Base-by-base conservation (phyloP, 2,329 filamentous ascomycete genomes). In the Pseudocercospora vitis region DNA sequence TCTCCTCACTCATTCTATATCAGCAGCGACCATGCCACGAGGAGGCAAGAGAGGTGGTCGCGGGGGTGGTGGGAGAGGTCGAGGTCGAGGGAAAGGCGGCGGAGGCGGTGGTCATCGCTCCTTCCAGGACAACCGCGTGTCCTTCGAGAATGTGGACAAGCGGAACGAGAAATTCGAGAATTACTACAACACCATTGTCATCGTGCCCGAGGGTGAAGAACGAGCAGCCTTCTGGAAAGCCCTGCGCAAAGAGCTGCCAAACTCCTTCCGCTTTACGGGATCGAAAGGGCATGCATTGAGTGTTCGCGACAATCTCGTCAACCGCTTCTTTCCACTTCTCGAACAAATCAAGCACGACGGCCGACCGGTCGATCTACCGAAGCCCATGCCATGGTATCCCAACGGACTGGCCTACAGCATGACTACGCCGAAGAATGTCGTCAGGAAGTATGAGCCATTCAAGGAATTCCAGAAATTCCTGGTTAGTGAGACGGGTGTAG, bases 201-300 rank as follows among this genome's bases (percentile, higher is more conserved):
- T 91, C 55, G 76, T 97, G 6, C 80, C 87, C 0, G 88, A 91
- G 46, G 68, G 65, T 3, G 83, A 86, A 40, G 92, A 97, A 74
- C 84, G 82, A 66, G 78, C 84, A 52, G 79, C 82, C 7, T 97
- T 96, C 74, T 99, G 94, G 94, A 81, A 82, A 31, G 83, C 88
- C 0, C 77, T 97, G 70, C 83, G 85, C 66, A 83, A 86, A 60
- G 91, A 97, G 69, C 78, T 99, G 47, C 94, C 94, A 52, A 97
- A 96, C 76, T 96, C 91, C 73, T 99, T 97, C 78, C 85, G 94
- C 57, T 99, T 99, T 75, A 95, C 91, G 56, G 94, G 94, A 31
- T 96, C 91, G 42, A 95, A 92, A 79, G 89, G 89, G 58, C 92
- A 99, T 74, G 94, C 94, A n/a, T 80, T 96, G 56, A 84, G 89